Evolutionary conservation across 441 rosid genomes (phyloP).

Genomic region (Populus hybrid): DNA sequence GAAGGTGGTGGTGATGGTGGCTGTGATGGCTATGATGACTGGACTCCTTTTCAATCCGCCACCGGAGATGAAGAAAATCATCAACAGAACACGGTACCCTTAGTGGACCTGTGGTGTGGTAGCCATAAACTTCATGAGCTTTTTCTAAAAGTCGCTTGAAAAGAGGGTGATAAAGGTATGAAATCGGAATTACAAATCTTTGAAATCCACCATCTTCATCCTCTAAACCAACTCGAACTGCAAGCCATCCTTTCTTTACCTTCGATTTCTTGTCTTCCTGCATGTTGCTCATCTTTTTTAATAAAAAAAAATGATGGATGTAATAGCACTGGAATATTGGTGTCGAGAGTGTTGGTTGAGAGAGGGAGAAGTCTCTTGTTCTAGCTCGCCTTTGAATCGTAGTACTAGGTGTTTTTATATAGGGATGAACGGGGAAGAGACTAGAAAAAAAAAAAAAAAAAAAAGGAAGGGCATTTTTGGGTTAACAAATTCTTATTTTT

Average conservation of each 20-base stretch:
- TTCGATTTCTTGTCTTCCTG: conserved; percentile 32
- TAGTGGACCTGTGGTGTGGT: conserved; percentile 36
- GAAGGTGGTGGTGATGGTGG: conserved; percentile 10
- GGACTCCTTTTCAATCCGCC: conserved; percentile 38
- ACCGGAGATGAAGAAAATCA: conserved; percentile 39
- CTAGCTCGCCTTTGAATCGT: background rate
- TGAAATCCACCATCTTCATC: conserved; percentile 28
- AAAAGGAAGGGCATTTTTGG: background rate
- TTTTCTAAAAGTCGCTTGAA: conserved; percentile 38
- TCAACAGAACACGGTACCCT: conserved; percentile 45
- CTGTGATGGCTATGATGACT: background rate
- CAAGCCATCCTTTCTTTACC: conserved; percentile 52
- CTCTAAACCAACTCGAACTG: conserved; percentile 41
- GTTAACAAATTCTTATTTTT: background rate
- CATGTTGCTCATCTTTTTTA: background rate
- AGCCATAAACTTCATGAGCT: conserved; percentile 42
- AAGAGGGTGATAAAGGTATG: conserved; percentile 45
- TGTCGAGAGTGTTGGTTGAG: background rate
- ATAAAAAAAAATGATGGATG: background rate
- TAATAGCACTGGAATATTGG: background rate
- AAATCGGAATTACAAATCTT: conserved; percentile 39
- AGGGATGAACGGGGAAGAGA: background rate
- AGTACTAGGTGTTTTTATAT: background rate
- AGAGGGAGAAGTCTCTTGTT: background rate
- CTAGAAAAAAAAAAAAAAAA: background rate